Evolutionary conservation across 371 early-diverging fungal genomes (phyloP), one percentile per base, ranked within the genome.

Genomic region (Saksenaea oblongispora): DNA sequence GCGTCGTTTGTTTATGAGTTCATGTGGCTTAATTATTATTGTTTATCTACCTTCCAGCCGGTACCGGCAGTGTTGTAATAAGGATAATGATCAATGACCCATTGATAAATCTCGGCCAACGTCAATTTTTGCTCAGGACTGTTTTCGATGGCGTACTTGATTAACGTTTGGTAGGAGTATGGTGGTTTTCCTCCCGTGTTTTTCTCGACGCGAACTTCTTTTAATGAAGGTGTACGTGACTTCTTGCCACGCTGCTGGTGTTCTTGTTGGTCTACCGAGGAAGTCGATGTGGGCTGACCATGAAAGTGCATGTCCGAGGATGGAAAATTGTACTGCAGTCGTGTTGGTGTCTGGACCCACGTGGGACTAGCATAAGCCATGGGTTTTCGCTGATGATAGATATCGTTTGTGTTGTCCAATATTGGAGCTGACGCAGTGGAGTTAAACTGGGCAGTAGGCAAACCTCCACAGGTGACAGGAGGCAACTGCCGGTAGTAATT

Each of bases 31-130:
- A 42, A 41, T 41, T 36, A 15, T 24, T 58, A 18, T 18, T 47
- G 17, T n/a, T 28, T 22, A 37, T 61, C 71, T 81, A 89, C 89
- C 85, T 91, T 89, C 93, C 93, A 95, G 39, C 90, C 91, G 24
- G 82, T 78, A 11, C 84, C 85, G 8, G 90, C 91, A 7, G 90
- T 85, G 42, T 80, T 76, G 61, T 87, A 93, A 75, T 91, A 91
- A 1, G 93, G 87, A 66, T 88, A 93, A 36, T 84, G 72, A 13
- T 83, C 83, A 70, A 89, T 85, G 59, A 95, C 88, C 91, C 91
- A 96, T 42, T 84, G 78, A 78, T 97, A 97, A 63, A 97, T 95
- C 64, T 92, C 95, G 64, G 82, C 88, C 56, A 97, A 78, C 34
- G 95, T 93, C 78, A 95, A 74, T 65, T 86, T 84, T 41, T 84